Conservation (phyloP, 2,329 filamentous ascomycete genomes). For the Colletotrichum godetiae region DNA sequence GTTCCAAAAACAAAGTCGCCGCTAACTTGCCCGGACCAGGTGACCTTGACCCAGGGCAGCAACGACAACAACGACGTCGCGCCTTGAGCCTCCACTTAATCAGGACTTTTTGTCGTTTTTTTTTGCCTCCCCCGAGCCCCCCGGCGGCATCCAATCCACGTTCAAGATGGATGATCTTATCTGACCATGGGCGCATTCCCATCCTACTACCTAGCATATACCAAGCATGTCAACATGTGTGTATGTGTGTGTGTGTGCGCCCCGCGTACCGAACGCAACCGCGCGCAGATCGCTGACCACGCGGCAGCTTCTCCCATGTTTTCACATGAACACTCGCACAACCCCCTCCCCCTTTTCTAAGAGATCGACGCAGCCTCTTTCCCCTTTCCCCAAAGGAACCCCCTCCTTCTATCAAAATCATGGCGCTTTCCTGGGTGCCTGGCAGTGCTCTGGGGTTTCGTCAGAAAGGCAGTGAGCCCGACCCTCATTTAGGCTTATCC, state of each 20-base stretch:
- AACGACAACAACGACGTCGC: slow-evolving; percentile 17
- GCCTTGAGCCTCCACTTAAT: slow-evolving; percentile 20
- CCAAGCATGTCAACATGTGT: not conserved
- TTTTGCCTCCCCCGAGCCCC: not conserved
- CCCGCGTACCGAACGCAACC: slow-evolving; percentile 27
- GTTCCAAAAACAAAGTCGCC: slow-evolving; percentile 10
- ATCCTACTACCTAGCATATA: not conserved
- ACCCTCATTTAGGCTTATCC: slow-evolving; percentile 15
- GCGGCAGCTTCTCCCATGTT: slow-evolving; percentile 21
- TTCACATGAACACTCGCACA: slow-evolving; percentile 1
- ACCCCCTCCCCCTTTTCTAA: slow-evolving; percentile 1
- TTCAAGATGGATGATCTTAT: not conserved
- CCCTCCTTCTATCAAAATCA: slow-evolving; percentile 10
- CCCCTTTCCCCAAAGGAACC: not conserved
- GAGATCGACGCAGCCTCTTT: slow-evolving; percentile 28
- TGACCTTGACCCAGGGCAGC: slow-evolving; percentile 11
- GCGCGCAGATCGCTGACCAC: slow-evolving; percentile 23
- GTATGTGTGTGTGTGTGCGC: not conserved
- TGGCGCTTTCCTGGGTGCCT: slow-evolving; percentile 5
- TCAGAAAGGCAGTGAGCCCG: not conserved
- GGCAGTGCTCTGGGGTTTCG: not conserved
- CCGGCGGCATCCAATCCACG: not conserved
- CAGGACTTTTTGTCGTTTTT: not conserved
- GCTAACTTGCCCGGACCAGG: slow-evolving; percentile 7
- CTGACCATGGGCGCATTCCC: slow-evolving; percentile 4